These are phyloP conservation scores for Calonectria naviculata DNA, from an alignment of 2,329 filamentous ascomycete species.

Conservation along the genomic window DNA sequence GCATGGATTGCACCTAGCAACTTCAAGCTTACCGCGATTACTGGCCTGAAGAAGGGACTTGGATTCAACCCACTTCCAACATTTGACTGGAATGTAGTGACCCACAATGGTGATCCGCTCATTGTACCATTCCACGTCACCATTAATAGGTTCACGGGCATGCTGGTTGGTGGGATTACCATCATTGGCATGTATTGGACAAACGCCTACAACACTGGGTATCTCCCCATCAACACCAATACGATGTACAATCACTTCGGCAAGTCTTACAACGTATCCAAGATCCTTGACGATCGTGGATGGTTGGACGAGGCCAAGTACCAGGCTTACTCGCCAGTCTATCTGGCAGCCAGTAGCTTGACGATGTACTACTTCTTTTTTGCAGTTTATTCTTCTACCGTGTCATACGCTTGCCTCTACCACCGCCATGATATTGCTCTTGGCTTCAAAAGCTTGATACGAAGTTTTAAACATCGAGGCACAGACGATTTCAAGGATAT, in stretches of 20 bases:
- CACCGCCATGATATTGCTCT: conserved; percentile 47
- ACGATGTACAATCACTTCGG: conserved; percentile 58
- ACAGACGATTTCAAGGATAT: conserved; percentile 49
- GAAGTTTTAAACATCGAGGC: conserved; percentile 27
- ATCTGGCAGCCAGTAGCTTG: conserved; percentile 33
- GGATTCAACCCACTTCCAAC: conserved; percentile 62
- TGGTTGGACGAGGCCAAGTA: conserved; percentile 49
- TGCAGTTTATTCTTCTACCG: conserved; percentile 44
- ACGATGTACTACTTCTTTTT: conserved; percentile 31
- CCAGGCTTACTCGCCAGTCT: conserved; percentile 48
- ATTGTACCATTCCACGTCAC: conserved; percentile 53
- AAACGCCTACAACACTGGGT: conserved; percentile 56
- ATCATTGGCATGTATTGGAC: conserved; percentile 56
- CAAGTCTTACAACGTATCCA: conserved; percentile 51
- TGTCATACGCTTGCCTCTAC: conserved; percentile 50
- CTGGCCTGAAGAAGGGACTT: conserved; percentile 52
- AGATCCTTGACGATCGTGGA: conserved; percentile 54
- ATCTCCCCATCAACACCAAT: conserved; percentile 60
- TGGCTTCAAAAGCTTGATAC: conserved; percentile 39
- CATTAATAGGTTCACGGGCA: conserved; percentile 48
- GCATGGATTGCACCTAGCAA: conserved; percentile 64
- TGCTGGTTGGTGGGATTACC: conserved; percentile 49
- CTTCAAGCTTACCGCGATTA: conserved; percentile 53
- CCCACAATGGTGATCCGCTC: conserved; percentile 30
- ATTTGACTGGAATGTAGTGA: conserved; percentile 59